Evolutionary conservation across 352 stramenopile species (phyloP), one percentile per base, ranked within the genome.

Genomic region (Phytophthora pisi): DNA sequence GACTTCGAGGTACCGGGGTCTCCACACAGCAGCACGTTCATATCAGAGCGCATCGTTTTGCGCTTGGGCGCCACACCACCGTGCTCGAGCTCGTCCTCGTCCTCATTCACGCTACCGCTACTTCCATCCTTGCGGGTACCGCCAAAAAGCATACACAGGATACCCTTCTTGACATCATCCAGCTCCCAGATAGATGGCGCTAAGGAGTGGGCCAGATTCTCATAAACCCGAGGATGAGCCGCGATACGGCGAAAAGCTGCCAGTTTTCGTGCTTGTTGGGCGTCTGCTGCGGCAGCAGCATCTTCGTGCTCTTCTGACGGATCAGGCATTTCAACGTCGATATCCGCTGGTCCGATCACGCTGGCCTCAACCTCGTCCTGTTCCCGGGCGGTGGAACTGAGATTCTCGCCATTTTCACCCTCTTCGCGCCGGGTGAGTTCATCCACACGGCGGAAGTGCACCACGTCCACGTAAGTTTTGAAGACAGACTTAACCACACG

Each of bases 141-240:
- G 20, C 98, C 98, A 71, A 99, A 99, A 18, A 99, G 86, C 97
- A 99, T 98, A 71, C 97, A 99, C 43, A 99, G 73, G 11, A 99
- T 92, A 0, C 96, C 98, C 64, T 99, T 99, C 73, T 99, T 99
- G 5, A 99, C 97, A 75, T 99, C 96, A 51, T 99, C 97, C 52
- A 99, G 79, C 75, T 99, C 98, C 90, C 90, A 95, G 36, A 96
- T 95, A 13, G 88, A 95, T 51, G 88, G 89, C 5, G 89, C 88
- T 3, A 96, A 59, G 13, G 88, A 96, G 49, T 91, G 79, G 24
- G 88, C 84, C 15, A 95, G 65, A 64, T 94, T 95, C 45, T 93
- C 76, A 38, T 96, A 96, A 47, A 92, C 84, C 34, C 83, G 89
- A 42, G 88, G 86, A 50, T 95, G 84, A n/a, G 84, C 61, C 1